Percentiles rank a stretch among this genome's conserved stretches.
phyloP scores from a whole-genome alignment of 2,329 filamentous ascomycete species.

The Arthrobotrys entomopaga region DNA sequence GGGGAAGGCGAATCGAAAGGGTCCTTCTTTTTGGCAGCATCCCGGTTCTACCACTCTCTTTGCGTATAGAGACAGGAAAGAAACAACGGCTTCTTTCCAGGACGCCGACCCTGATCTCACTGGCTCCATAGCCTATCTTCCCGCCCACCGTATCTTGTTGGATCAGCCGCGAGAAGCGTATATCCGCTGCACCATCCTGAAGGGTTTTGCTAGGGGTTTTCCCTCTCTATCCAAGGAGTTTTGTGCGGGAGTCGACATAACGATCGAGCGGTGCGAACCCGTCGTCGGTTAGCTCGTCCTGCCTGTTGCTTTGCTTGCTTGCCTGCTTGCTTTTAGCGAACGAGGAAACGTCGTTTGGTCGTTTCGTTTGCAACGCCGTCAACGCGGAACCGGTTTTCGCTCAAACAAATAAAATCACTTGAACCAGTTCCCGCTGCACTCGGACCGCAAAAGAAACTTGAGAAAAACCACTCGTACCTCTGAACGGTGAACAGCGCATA shows the following conservation, averaged over 20 bases:
- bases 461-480: slow-evolving; percentile 11
- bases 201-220: slow-evolving; percentile 20
- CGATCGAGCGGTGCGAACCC: neutral
- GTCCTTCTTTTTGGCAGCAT: slow-evolving; percentile 18
- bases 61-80: slow-evolving; percentile 5
- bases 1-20: slow-evolving; percentile 45
- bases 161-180: slow-evolving; percentile 19
- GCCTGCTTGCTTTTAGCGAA: slow-evolving; percentile 36
- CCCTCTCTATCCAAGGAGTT: neutral
- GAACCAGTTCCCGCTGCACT: neutral
- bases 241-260: neutral
- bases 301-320: slow-evolving; percentile 12
- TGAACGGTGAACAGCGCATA: slow-evolving; percentile 26
- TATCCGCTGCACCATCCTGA: slow-evolving; percentile 18
- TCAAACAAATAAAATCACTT: neutral
- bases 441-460: slow-evolving; percentile 4
- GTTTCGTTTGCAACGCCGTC: slow-evolving; percentile 52
- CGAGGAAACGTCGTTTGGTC: slow-evolving; percentile 28
- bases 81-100: slow-evolving; percentile 16
- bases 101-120: slow-evolving; percentile 30
- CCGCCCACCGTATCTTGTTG: slow-evolving; percentile 18
- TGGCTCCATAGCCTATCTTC: slow-evolving; percentile 1
- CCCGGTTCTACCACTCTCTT: neutral
- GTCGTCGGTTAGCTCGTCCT: slow-evolving; percentile 16
- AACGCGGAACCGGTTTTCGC: slow-evolving; percentile 33